Base-by-base conservation (phyloP, 768 basidiomycete species). In the Leucosporidium scottii region DNA sequence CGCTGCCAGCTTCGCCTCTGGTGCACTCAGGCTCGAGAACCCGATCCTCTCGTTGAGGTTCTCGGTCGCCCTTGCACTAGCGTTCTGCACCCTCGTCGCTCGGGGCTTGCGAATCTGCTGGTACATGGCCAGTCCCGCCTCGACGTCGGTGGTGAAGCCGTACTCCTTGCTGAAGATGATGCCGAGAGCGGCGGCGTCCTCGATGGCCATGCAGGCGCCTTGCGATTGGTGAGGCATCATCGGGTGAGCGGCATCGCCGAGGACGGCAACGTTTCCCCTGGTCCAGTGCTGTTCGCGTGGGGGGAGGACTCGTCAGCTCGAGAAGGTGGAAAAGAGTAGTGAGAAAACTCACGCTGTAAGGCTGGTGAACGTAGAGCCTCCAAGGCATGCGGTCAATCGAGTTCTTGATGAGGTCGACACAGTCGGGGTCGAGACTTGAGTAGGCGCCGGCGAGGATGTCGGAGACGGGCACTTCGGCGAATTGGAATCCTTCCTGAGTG, bases 181-280 rank as follows among this genome's bases (percentile, higher is more conserved):
- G 25, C 83, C 85, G 23, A 87, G 76, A 7, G 83, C 82, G 63
- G 84, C 84, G 0, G 85, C 85, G 70, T 87, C 87, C 77, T 88
- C 86, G 27, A 87, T 78, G 6, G 80, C 80, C 64, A 86, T 79
- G 17, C 82, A 81, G 1, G 82, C 80, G 30, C 80, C 80, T 74
- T 86, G 83, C 36, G 82, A 80, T 2, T 82, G 82, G 39, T 82
- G 81, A n/a, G 84, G 84, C 85, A 83, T 77, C 47, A 84, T 76
- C 20, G 85, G 83, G 75, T 86, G 85, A 28, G 25, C 84, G 3
- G 85, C 85, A 62, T 86, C 84, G 59, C 85, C 86, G n/a, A 85
- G 80, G 21, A 86, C 76, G 21, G 83, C 80, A 27, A 83, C 76
- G 59, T 80, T 79, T 12, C 82, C 83, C 25, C 73, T 67, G 21